phyloP scores from a whole-genome alignment of 305 asterid genomes.

The Stenogyne calaminthoides region DNA sequence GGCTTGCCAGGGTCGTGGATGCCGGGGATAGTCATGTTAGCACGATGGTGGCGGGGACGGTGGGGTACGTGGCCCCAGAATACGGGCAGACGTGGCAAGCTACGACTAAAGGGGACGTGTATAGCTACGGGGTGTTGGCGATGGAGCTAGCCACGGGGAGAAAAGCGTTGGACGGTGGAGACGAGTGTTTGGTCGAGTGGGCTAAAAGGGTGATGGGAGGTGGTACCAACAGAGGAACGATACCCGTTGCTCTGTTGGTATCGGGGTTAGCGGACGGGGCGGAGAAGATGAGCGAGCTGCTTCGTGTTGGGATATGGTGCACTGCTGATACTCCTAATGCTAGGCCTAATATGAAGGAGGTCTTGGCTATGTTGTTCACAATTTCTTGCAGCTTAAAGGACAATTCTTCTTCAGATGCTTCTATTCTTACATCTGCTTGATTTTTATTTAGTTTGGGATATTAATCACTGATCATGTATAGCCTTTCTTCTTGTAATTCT shows the following conservation, averaged over 20 bases:
- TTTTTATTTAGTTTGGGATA: neutral
- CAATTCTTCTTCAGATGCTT: constrained; percentile 1
- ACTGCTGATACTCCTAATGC: constrained; percentile 66
- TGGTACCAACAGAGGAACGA: constrained; percentile 33
- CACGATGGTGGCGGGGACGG: constrained; percentile 95
- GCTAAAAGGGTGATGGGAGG: constrained; percentile 80
- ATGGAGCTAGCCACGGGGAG: constrained; percentile 95
- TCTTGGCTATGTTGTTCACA: constrained; percentile 63
- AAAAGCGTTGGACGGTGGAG: constrained; percentile 89
- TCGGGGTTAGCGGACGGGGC: constrained; percentile 82
- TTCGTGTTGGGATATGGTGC: constrained; percentile 76
- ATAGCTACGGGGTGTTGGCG: constrained; percentile 83
- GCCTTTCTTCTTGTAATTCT: constrained; percentile 29
- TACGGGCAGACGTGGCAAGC: constrained; percentile 97
- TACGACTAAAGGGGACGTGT: constrained; percentile 96
- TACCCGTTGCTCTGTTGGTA: constrained; percentile 65
- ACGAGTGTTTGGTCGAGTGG: constrained; percentile 92
- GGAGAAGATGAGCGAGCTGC: constrained; percentile 68
- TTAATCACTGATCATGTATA: constrained; percentile 3
- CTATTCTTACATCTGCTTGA: constrained; percentile 12
- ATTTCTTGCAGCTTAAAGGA: constrained; percentile 45
- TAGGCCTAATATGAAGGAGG: constrained; percentile 93
- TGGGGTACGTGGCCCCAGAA: constrained; percentile 97
- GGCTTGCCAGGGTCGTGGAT: constrained; percentile 84
- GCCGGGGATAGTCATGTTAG: constrained; percentile 82